Evolutionary conservation across 139 green algal genomes (phyloP).

Genomic region (Dunaliella sp.): DNA sequence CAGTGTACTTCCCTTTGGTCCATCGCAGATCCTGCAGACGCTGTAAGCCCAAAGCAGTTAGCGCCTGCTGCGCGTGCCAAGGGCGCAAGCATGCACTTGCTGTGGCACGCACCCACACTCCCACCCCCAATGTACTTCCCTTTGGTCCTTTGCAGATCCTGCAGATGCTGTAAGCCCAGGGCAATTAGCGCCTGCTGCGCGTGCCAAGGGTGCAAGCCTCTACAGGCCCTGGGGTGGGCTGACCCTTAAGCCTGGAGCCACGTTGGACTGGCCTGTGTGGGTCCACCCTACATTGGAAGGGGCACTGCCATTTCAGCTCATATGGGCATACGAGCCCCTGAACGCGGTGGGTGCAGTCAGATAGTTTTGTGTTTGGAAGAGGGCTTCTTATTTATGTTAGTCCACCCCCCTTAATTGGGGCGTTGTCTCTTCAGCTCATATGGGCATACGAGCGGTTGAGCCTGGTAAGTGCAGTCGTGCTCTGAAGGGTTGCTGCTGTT

Average conservation of each 20-base stretch:
- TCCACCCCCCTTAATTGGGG: slow-evolving; percentile 47
- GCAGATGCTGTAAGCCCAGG: neutral
- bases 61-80: no score
- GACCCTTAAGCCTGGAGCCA: slow-evolving; percentile 32
- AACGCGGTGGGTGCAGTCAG: neutral
- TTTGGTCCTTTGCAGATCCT: neutral
- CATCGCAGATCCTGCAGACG: no score
- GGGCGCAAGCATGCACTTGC: no score
- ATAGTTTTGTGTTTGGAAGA: no score
- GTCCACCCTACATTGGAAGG: slow-evolving; percentile 47
- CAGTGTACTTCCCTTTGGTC: no score
- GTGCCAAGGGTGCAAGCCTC: neutral
- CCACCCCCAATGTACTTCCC: no score
- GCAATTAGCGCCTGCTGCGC: neutral
- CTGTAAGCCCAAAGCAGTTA: no score
- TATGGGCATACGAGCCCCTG: slow-evolving; percentile 57
- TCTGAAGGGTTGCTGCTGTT: no score
- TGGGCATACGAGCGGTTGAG: slow-evolving; percentile 55
- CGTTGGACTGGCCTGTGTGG: slow-evolving; percentile 53
- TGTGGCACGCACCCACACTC: no score
- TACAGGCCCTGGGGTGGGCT: slow-evolving; percentile 3
- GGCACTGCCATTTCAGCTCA: slow-evolving; percentile 34
- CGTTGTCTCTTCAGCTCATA: slow-evolving; percentile 37
- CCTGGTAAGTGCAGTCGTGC: neutral
- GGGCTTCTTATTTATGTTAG: no score